Evolutionary conservation across 805 yeast genomes (phyloP), one percentile per base, ranked within the genome.

Genomic region (Kodamaea kaohsiungensis): DNA sequence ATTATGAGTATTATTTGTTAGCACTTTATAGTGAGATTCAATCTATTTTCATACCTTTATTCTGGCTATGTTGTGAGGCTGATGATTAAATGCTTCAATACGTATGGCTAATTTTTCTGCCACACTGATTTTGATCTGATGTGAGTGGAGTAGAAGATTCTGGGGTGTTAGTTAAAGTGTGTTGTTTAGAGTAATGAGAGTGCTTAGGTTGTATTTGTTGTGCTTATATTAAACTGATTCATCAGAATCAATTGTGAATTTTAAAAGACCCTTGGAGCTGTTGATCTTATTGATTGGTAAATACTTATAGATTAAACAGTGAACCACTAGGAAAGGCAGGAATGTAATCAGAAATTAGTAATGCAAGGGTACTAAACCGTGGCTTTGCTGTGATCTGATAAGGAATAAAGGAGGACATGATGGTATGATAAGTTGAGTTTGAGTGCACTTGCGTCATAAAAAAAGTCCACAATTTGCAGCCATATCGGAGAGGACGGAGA

Each of bases 401-500:
- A 30, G 35, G 13, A 30, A 30, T 30, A 5, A 12, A 10, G 13
- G 3, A 30, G 8, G 35, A 12, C 8, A 12, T 30, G 13, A 5
- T 5, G 35, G 10, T 30, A 12, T 3, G 19, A 6, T 40, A 15
- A 22, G 25, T 6, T 19, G n/a, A 40, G 19, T 16, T 16, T 40
- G 19, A 6, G 25, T 40, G 25, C 19, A 9, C 25, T 40, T 40
- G 45, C 45, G 45, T 40, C 25, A 40, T 40, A 22, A 16, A 16
- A 39, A 40, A 40, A 16, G 45, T 16, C 45, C 45, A 40, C 45
- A 40, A 40, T 40, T 40, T 40, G 45, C 45, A 40, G 45, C 45
- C 45, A 40, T 40, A 17, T 13, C 9, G 10, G 9, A n/a, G n/a
- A n/a, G n/a, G n/a, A n/a, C 35, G 35, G 35, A 30, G 35, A 9